phyloP scores from a whole-genome alignment of 192 early-diverging fungal species.

The Rhizophlyctis rosea region DNA sequence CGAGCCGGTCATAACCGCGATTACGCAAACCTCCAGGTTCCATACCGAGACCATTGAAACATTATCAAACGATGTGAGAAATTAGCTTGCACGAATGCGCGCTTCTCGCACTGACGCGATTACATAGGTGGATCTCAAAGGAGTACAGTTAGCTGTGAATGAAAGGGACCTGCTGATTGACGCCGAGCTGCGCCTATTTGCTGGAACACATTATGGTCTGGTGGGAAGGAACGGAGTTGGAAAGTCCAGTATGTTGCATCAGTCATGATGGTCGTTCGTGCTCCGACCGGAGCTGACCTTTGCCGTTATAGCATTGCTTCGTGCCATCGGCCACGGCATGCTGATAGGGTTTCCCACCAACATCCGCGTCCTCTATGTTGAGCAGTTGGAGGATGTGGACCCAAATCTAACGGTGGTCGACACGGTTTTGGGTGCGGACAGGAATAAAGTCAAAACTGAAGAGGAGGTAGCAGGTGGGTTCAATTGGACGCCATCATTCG shows the following conservation, averaged over 20 bases:
- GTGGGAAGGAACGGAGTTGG: slow-evolving; percentile 77
- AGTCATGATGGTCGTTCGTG: too few species aligned
- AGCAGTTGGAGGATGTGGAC: slow-evolving; percentile 71
- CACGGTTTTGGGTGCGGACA: neutral
- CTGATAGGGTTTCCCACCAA: slow-evolving; percentile 83
- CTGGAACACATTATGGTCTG: slow-evolving; percentile 74
- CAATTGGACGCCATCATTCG: slow-evolving; percentile 6
- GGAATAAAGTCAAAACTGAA: slow-evolving; percentile 13
- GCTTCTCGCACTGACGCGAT: neutral
- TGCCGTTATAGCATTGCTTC: too few species aligned
- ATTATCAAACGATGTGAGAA: slow-evolving; percentile 76
- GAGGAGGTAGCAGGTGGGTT: slow-evolving; percentile 12
- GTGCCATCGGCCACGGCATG: slow-evolving; percentile 55
- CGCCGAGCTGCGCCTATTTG: slow-evolving; percentile 70
- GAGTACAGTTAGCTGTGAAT: slow-evolving; percentile 74
- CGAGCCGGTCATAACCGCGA: slow-evolving; percentile 21
- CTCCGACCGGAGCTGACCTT: too few species aligned
- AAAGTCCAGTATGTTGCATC: too few species aligned
- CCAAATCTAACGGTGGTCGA: too few species aligned
- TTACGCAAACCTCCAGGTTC: slow-evolving; percentile 75
- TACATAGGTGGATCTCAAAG: slow-evolving; percentile 44
- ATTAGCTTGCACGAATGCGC: slow-evolving; percentile 24
- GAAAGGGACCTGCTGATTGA: slow-evolving; percentile 65
- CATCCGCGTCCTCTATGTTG: slow-evolving; percentile 74
- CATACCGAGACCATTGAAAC: slow-evolving; percentile 78